Conservation (phyloP, 2,329 filamentous ascomycete genomes). For the Trichocomaceae sp. region DNA sequence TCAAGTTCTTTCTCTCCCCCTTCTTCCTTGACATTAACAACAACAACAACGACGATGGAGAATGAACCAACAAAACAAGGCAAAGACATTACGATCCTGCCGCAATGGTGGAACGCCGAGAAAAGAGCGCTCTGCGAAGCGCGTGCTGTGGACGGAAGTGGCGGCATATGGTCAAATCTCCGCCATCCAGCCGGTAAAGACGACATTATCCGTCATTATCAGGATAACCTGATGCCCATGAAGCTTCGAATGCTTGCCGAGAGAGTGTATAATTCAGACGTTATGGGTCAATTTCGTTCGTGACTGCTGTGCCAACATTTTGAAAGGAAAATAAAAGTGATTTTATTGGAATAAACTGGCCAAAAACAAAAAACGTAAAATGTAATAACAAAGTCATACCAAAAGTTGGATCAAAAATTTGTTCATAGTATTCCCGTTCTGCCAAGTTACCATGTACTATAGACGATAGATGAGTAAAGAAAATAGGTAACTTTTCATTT, state of each 20-base stretch:
- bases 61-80: conserved; percentile 8
- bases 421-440: background rate
- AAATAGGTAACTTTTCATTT: background rate
- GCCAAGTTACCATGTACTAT: background rate
- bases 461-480: background rate
- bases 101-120: conserved; percentile 40
- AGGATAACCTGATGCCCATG: conserved; percentile 42
- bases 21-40: background rate
- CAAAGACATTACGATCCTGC: conserved; percentile 30
- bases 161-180: conserved; percentile 25
- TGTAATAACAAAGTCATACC: background rate
- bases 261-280: conserved; percentile 28
- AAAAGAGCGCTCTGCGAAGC: conserved; percentile 36
- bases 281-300: conserved; percentile 4
- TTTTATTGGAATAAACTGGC: background rate
- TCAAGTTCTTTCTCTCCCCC: conserved; percentile 5
- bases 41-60: background rate
- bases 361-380: background rate
- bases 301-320: background rate
- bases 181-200: conserved; percentile 25
- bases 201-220: conserved; percentile 40
- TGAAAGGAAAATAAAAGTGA: background rate
- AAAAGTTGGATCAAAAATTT: background rate
- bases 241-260: conserved; percentile 47
- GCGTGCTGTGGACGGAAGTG: conserved; percentile 23